Evolutionary conservation across 2,329 filamentous ascomycete genomes (phyloP), one percentile per base, ranked within the genome.

Genomic region (Pseudocercospora eumusae): DNA sequence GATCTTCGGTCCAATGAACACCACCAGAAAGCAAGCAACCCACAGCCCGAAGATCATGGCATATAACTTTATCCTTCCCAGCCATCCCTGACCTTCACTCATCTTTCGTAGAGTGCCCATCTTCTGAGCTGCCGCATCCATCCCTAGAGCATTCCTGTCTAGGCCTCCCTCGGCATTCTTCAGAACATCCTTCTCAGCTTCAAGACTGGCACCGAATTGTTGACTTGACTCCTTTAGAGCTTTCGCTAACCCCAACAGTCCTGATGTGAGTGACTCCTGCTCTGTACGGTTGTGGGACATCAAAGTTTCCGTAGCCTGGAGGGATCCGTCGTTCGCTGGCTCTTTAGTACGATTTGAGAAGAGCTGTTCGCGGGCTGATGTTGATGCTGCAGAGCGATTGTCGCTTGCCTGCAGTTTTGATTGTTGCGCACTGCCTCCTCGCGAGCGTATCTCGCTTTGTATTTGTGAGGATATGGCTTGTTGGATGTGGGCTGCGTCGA

Each of bases 81-180:
- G 92, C 89, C 90, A 96, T 0, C 92, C 92, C 74, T 89, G 88
- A 3, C 92, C 93, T 79, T 97, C 93, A 15, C 89, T 92, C 87
- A 96, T 92, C 57, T 83, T 83, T 68, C 86, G 82, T 73, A 98
- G 76, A 70, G 85, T 83, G 1, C 90, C 88, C 91, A 98, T 96
- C 65, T 86, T 81, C 66, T 86, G 84, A 57, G 86, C 86, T 3
- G 93, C 92, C 1, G 86, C 84, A 63, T 92, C 88, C 84, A 98
- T 89, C 18, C 88, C 88, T 50, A 82, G 78, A 62, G 89, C 87
- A 69, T 89, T 96, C 75, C 86, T 88, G 71, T 93, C 90, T 69
- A 98, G 82, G 0, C 90, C 91, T 60, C 88, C 82, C 1, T 87
- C 84, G 1, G 93, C 91, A 10, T 87, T 83, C 61, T 84, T 82